These are phyloP conservation scores for Lumnitzera racemosa DNA, from an alignment of 345 rosid species.

Conservation along the genomic window DNA sequence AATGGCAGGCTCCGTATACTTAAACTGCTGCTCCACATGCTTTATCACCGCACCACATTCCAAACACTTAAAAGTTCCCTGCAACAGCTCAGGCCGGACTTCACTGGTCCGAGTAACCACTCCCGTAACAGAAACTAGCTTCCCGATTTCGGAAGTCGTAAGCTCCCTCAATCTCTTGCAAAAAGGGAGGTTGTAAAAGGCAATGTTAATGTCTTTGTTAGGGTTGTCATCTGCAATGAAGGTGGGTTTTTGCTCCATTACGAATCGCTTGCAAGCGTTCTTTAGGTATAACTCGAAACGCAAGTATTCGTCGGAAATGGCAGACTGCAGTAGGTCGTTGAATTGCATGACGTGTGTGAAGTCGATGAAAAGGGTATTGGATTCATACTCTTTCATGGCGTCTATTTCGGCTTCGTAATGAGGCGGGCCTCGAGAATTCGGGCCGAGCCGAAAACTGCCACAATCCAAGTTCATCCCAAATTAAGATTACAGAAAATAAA, in stretches of 20 bases:
- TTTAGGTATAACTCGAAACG: slow-evolving; percentile 82
- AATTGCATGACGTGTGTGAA: slow-evolving; percentile 82
- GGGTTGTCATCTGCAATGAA: slow-evolving; percentile 69
- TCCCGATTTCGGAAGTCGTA: slow-evolving; percentile 77
- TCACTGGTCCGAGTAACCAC: slow-evolving; percentile 95
- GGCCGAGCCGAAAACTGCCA: slow-evolving; percentile 53
- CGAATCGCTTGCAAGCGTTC: slow-evolving; percentile 88
- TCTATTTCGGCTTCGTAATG: slow-evolving; percentile 70
- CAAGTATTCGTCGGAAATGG: slow-evolving; percentile 74
- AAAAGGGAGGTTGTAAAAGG: slow-evolving; percentile 82
- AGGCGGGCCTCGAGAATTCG: slow-evolving; percentile 34
- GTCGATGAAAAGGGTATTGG: slow-evolving; percentile 77
- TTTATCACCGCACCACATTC: slow-evolving; percentile 68
- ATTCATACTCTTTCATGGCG: slow-evolving; percentile 59
- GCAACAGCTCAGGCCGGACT: slow-evolving; percentile 94
- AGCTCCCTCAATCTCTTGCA: slow-evolving; percentile 77
- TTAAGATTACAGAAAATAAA: background rate
- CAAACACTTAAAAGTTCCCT: slow-evolving; percentile 82
- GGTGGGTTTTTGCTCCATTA: slow-evolving; percentile 66
- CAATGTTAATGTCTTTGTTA: slow-evolving; percentile 73
- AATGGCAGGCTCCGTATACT: slow-evolving; percentile 91
- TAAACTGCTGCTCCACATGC: slow-evolving; percentile 93
- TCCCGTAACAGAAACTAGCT: slow-evolving; percentile 78
- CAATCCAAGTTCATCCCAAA: background rate
- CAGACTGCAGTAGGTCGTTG: slow-evolving; percentile 72